These are phyloP conservation scores for Venturia carpophila DNA, from an alignment of 2,329 filamentous ascomycete species.

Conservation along the genomic window DNA sequence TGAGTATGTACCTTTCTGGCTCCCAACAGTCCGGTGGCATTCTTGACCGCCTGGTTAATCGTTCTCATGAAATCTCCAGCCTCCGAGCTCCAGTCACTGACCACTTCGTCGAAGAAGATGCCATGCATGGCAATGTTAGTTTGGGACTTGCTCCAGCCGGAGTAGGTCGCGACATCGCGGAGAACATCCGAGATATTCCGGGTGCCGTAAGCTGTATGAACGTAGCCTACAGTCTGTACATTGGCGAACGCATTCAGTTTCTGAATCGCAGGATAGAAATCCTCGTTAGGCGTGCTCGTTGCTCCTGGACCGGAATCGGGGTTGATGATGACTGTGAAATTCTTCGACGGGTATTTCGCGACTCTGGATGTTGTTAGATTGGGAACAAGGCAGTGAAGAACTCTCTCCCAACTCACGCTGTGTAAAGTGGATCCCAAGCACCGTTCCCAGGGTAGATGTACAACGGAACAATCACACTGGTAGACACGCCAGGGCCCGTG, in stretches of 20 bases:
- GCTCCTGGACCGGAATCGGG: not conserved
- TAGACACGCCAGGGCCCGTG: not conserved
- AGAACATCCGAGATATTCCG: slow-evolving; percentile 3
- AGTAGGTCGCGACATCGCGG: not conserved
- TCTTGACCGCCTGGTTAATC: slow-evolving; percentile 12
- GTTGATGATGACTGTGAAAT: not conserved
- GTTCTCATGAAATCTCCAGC: not conserved
- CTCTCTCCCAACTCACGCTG: slow-evolving; percentile 30
- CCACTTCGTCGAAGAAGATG: slow-evolving; percentile 13
- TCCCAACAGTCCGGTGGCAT: not conserved
- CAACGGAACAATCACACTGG: slow-evolving; percentile 31
- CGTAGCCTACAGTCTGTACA: slow-evolving; percentile 5
- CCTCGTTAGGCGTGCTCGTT: not conserved
- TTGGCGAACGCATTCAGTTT: slow-evolving; percentile 5
- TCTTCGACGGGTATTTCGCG: not conserved
- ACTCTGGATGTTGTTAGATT: not conserved
- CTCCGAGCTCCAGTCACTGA: not conserved
- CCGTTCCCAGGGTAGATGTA: slow-evolving; percentile 42
- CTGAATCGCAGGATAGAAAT: not conserved
- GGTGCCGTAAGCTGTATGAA: not conserved
- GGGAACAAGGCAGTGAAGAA: not conserved
- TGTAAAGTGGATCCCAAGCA: slow-evolving; percentile 40
- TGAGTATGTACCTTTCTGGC: not conserved
- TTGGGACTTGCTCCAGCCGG: slow-evolving; percentile 1
- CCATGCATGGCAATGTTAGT: slow-evolving; percentile 3